Percentiles rank a stretch among this genome's conserved stretches.
Evolutionary conservation across 441 rosid genomes (phyloP).

Genomic region (Mallotus repandus): DNA sequence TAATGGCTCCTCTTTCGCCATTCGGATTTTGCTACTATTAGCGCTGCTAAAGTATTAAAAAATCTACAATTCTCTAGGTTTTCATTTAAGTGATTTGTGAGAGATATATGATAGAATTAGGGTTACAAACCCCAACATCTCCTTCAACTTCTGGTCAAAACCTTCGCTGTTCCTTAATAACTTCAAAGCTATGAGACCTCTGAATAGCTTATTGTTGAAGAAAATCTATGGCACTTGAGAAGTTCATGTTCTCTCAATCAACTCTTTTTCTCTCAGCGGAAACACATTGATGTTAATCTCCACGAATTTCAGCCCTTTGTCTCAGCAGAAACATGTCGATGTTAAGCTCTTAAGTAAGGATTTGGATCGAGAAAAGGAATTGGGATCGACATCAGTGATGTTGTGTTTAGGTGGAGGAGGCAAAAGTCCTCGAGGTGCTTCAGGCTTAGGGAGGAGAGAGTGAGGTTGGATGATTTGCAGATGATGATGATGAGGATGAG

Average conservation of each 20-base stretch:
- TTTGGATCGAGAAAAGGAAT: constrained; percentile 26
- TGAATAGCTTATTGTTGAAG: too few species aligned
- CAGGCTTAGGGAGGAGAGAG: constrained; percentile 68
- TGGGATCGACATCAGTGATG: not conserved
- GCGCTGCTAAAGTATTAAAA: not conserved
- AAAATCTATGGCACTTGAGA: too few species aligned
- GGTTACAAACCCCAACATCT: too few species aligned
- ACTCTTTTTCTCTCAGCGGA: constrained; percentile 5
- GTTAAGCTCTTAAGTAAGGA: constrained; percentile 33
- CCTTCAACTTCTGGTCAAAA: too few species aligned
- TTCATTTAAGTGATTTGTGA: too few species aligned
- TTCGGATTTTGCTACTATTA: not conserved
- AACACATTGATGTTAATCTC: constrained; percentile 88
- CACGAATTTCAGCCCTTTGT: constrained; percentile 52
- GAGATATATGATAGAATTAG: too few species aligned
- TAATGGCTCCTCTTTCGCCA: constrained; percentile 23
- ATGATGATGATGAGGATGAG: not conserved
- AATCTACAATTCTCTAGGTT: too few species aligned
- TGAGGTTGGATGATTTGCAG: constrained; percentile 47
- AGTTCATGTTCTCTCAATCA: too few species aligned
- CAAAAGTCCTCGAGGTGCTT: constrained; percentile 55
- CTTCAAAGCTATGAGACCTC: too few species aligned
- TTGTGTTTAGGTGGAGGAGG: not conserved
- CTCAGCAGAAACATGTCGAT: constrained; percentile 53
- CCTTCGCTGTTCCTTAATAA: too few species aligned